Percentiles rank a stretch among this genome's conserved stretches.
These are phyloP conservation scores for Debaryomycetaceae sp. DNA, from an alignment of 1,139 yeast genomes.

Conservation along the genomic window DNA sequence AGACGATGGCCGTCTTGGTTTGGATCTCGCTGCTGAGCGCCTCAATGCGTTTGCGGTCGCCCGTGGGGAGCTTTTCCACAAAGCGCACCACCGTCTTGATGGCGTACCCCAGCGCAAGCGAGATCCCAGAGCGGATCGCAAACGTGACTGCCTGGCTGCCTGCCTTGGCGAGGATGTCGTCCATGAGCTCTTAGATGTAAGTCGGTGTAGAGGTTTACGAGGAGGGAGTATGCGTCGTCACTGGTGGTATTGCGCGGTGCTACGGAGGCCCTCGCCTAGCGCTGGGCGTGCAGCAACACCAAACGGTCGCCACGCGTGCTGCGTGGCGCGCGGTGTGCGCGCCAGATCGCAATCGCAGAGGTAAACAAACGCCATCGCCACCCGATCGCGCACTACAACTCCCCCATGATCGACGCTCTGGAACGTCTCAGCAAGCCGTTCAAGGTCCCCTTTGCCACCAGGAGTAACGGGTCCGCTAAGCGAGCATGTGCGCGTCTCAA, in stretches of 20 bases:
- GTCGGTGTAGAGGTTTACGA: neutral
- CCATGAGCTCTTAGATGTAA: constrained; percentile 23
- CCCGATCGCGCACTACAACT: no score
- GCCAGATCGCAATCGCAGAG: no score
- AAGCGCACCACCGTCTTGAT: constrained; percentile 59
- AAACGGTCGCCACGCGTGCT: no score
- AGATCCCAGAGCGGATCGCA: constrained; percentile 74
- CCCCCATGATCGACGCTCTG: constrained; percentile 36
- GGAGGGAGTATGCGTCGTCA: neutral
- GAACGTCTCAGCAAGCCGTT: constrained; percentile 38
- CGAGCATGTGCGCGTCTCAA: constrained; percentile 13
- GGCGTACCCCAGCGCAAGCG: constrained; percentile 74
- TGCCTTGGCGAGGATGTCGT: constrained; percentile 50
- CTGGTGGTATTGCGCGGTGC: constrained; percentile 25
- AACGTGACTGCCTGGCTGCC: constrained; percentile 77
- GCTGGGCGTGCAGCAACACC: no score
- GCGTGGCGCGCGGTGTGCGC: no score
- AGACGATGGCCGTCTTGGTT: constrained; percentile 58
- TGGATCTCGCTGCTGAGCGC: constrained; percentile 44
- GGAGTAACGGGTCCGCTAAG: constrained; percentile 13
- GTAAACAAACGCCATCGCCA: no score
- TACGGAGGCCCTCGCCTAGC: constrained; percentile 31
- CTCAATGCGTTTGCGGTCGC: constrained; percentile 45
- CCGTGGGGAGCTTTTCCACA: constrained; percentile 57
- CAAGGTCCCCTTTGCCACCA: constrained; percentile 36